phyloP scores from a whole-genome alignment of 345 rosid genomes.

The Eucalyptus victrix region DNA sequence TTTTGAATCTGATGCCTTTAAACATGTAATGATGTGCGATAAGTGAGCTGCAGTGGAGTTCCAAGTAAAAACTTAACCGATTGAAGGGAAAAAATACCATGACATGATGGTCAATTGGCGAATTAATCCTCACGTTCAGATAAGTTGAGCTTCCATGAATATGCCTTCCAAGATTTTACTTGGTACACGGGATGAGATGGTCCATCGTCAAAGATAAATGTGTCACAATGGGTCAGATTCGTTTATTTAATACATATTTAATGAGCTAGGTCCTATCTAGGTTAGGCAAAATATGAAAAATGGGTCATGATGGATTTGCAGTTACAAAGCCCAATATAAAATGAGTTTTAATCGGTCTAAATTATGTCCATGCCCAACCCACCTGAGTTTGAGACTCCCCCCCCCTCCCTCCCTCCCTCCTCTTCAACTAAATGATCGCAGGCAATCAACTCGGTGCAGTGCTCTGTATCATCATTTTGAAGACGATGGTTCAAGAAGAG shows the following conservation, averaged over 20 bases:
- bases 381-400: neutral
- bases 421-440: neutral
- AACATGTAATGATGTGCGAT: neutral
- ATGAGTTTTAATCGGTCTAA: neutral
- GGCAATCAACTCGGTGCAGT: neutral
- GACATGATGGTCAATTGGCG: neutral
- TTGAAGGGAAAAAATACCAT: neutral
- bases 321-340: neutral
- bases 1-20: neutral
- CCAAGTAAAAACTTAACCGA: neutral
- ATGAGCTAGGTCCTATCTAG: neutral
- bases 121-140: neutral
- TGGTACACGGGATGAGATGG: neutral
- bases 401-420: neutral
- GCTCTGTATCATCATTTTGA: neutral
- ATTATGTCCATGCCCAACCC: neutral
- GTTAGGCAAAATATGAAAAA: neutral
- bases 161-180: neutral
- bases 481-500: conserved; percentile 36
- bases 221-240: neutral
- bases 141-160: neutral
- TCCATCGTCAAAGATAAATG: neutral
- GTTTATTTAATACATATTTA: neutral
- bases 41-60: neutral
- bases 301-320: neutral